Base-by-base conservation (phyloP, 768 basidiomycete genomes). In the Mycena floridula region DNA sequence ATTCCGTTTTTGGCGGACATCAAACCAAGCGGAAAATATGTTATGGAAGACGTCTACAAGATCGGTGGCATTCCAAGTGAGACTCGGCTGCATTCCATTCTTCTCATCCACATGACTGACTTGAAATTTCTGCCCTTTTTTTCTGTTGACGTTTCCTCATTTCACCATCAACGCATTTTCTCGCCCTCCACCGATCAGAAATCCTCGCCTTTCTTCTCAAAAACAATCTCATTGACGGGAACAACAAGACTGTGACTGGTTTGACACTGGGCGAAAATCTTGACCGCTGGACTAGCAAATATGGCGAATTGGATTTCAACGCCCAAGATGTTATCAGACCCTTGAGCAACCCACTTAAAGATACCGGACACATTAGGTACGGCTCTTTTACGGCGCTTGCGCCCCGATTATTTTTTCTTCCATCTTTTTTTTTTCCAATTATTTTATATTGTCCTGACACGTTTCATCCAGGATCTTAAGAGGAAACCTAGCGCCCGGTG, bases 11-110 rank as follows among this genome's bases (percentile, higher is more conserved):
- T 98, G 51, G 94, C 95, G 20, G 89, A 99, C 65, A 79, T 99
- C 52, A 96, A 94, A 61, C 96, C 96, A 1, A 92, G 89, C 51
- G 96, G 96, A 27, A 93, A 93, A 66, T 98, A 97, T 72, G 90
- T 98, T 54, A 96, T 98, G 92, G 93, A 94, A 65, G 89, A 98
- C 58, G 81, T 99, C 7, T 82, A 89, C 76, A 89, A 87, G 62
- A 83, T 98, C 46, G 96, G 96, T 44, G 96, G 95, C 45, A 93
- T 94, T 53, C 95, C 96, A 4, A 88, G 93, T 95, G 65, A 50
- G 86, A 71, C 7, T 40, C 16, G n/a, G n/a, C n/a, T n/a, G n/a
- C n/a, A n/a, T n/a, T 15, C 32, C 22, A 15, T 15, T 13, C 37
- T 16, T 39, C 30, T 45, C 26, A 15, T 25, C 25, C 40, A 18